These are phyloP conservation scores for Phoma sp. DNA, from an alignment of 2,329 filamentous ascomycete genomes.

Conservation along the genomic window DNA sequence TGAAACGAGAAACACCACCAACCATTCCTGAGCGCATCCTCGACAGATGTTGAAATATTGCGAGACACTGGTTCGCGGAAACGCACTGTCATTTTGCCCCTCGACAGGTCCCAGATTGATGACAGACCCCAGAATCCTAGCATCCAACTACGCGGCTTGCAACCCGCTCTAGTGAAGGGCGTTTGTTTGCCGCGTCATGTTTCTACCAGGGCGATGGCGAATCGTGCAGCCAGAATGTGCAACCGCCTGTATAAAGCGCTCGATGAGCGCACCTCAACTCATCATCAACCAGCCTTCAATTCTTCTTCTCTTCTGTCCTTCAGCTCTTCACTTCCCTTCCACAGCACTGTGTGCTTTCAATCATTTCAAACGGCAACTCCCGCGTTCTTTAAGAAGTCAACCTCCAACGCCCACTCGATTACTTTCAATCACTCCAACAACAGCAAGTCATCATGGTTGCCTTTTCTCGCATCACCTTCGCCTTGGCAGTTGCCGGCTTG, in stretches of 20 bases:
- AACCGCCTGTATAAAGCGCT: not conserved
- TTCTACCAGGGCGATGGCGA: not conserved
- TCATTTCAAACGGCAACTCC: constrained; percentile 1
- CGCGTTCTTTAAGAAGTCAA: not conserved
- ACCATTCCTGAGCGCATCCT: not conserved
- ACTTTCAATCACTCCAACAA: not conserved
- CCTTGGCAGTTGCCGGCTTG: constrained; percentile 12
- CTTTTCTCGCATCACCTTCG: constrained; percentile 12
- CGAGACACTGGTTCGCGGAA: constrained; percentile 8
- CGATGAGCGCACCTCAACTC: not conserved
- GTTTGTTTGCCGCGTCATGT: constrained; percentile 12
- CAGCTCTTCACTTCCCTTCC: constrained; percentile 4
- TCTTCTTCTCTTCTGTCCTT: constrained; percentile 3
- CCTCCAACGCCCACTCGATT: not conserved
- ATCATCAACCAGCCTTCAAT: constrained; percentile 12
- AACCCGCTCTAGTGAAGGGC: not conserved
- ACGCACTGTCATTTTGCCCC: not conserved
- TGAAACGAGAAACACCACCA: constrained; percentile 10
- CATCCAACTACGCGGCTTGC: constrained; percentile 4
- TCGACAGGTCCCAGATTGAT: constrained; percentile 17
- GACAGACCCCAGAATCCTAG: constrained; percentile 4
- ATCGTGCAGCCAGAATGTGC: not conserved
- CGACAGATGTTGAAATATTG: not conserved
- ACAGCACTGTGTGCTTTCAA: constrained; percentile 16
- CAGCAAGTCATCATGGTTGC: constrained; percentile 15